phyloP scores from a whole-genome alignment of 176 grass and related monocot genomes.

The Oryza meyeriana region DNA sequence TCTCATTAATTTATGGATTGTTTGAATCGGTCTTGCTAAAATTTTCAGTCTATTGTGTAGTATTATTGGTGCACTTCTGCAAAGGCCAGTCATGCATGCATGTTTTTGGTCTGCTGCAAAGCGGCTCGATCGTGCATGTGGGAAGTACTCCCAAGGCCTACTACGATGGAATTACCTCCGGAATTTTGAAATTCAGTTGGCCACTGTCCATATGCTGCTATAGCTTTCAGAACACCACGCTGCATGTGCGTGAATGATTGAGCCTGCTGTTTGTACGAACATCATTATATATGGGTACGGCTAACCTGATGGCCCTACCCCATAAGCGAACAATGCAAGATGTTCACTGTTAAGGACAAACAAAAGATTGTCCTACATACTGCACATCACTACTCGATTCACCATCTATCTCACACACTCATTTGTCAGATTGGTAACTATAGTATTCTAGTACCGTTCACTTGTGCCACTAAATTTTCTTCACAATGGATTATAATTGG shows the following conservation, averaged over 20 bases:
- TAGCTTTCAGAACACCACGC: neutral
- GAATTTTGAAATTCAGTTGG: neutral
- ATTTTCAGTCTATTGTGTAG: neutral
- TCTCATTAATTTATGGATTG: neutral
- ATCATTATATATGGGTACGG: neutral
- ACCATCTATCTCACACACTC: neutral
- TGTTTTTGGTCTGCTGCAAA: neutral
- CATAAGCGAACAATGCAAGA: neutral
- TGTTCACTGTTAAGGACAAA: neutral
- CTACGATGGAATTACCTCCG: neutral
- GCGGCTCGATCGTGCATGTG: neutral
- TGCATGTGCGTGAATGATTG: conserved; percentile 7
- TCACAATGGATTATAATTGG: neutral
- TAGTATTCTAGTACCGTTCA: neutral
- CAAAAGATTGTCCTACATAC: neutral
- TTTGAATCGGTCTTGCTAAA: neutral
- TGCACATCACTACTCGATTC: neutral
- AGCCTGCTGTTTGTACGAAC: neutral
- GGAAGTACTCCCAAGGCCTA: neutral
- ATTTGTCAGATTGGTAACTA: neutral
- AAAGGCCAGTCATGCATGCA: no score
- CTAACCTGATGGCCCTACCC: neutral
- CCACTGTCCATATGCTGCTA: neutral
- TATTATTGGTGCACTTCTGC: neutral
- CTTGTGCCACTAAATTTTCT: neutral